Base-by-base conservation (phyloP, 2,329 filamentous ascomycete genomes). In the Trichophyton schoenleinii region DNA sequence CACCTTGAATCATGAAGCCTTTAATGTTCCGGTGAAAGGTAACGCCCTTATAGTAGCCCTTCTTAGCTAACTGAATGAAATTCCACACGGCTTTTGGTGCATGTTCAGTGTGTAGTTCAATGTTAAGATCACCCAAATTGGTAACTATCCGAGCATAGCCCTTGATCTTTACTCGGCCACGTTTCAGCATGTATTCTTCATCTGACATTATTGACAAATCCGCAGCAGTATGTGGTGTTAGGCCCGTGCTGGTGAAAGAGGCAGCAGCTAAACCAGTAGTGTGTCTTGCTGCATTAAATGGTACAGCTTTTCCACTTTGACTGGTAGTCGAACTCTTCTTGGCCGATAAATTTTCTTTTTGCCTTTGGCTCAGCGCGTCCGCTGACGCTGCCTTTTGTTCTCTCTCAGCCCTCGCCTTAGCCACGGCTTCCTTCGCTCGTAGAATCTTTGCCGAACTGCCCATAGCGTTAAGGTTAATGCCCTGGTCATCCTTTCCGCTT, bases 1-100 rank as follows among this genome's bases (percentile, higher is more conserved):
- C 94, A 49, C 92, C 92, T 73, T 99, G 94, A 44, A 99, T 89
- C 94, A 99, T 99, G 72, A 99, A 99, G 68, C 88, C 89, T 62
- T 86, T 86, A 68, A 99, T 96, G 72, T 95, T 96, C 64, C 94
- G 85, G 74, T 99, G 94, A 71, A 99, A 99, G 11, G 81, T 74
- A 1, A 96, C 86, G 65, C 83, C 83, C 59, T 84, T 85, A 77
- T 97, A 99, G 74, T 96, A 96, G 0, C 92, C 92, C 66, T 87
- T 89, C 70, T 96, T 88, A 1, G 91, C 84, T 3, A 99, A 78
- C 61, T 88, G 86, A 59, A 95, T 83, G 70, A 99, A 99, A 73
- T 99, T 99, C 90, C 92, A 99, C 1, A 97, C 94, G 0, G 94
- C 91, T 67, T 88, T 88, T 0, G 94, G 94, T 1, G 94, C 91